Evolutionary conservation across 352 stramenopile species (phyloP), one percentile per base, ranked within the genome.

Genomic region (Globisporangium barbulae): DNA sequence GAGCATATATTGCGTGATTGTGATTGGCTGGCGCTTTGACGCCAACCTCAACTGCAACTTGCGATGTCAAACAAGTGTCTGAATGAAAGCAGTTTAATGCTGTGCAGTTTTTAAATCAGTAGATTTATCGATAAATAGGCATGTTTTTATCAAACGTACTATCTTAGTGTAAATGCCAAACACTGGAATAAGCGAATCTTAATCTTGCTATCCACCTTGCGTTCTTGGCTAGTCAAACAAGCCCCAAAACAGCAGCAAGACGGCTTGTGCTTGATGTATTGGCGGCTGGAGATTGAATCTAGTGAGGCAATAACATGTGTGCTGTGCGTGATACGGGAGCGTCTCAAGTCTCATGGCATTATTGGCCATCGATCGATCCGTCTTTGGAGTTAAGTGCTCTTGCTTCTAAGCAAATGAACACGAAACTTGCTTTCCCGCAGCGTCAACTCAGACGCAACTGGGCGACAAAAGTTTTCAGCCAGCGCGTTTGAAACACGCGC

Each of bases 41-140:
- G n/a, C n/a, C 21, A 61, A 61, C 54, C 28, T 35, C 54, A 61
- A 61, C 54, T 52, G 25, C 53, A 60, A 60, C 53, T 21, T 53
- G 30, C 54, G n/a, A 28, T 7, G 15, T 55, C 19, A 28, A 31
- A 12, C 7, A 8, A 39, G 33, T 39, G 33, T 39, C 33, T 39
- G 10, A 12, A 39, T 1, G 0, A 9, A 39, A 39, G 22, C 50
- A 13, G 9, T 59, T 41, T 47, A 21, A 19, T 12, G 2, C 31
- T 37, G 25, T 19, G 12, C 13, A 42, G 1, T 49, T 2, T 45
- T 33, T 58, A 22, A 7, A 10, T 33, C 33, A 39, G 19, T 55
- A 3, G 33, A 0, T 45, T 45, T 57, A 48, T 45, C 25, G 35
- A 22, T 3, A 45, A 47, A 25, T 58, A 17, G 5, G 10, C 33